phyloP scores from a whole-genome alignment of 352 stramenopile species.

The Globisporangium nodosum region DNA sequence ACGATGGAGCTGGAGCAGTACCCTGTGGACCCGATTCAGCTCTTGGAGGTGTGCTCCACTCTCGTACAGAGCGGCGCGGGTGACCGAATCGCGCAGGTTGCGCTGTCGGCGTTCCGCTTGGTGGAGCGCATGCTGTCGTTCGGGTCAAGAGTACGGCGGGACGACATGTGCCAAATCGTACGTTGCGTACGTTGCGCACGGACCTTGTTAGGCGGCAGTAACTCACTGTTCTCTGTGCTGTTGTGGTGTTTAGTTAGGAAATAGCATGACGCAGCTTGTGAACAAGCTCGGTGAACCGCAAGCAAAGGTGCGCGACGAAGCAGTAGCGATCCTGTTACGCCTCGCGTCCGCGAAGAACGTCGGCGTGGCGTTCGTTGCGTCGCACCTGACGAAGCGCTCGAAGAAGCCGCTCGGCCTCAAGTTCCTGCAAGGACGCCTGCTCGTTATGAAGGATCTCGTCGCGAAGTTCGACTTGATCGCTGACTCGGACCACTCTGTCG shows the following conservation, averaged over 20 bases:
- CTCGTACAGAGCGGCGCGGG: slow-evolving; percentile 67
- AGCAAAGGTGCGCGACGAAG: slow-evolving; percentile 70
- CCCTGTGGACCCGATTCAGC: slow-evolving; percentile 31
- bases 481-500: slow-evolving; percentile 44
- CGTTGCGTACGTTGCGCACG: slow-evolving; percentile 17
- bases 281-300: slow-evolving; percentile 75
- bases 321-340: slow-evolving; percentile 27
- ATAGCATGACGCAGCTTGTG: slow-evolving; percentile 71
- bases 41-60: slow-evolving; percentile 58
- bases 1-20: slow-evolving; percentile 67
- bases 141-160: slow-evolving; percentile 32
- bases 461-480: slow-evolving; percentile 43
- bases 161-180: slow-evolving; percentile 72
- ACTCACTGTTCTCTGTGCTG: neutral
- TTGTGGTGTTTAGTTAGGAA: slow-evolving; percentile 38
- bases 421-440: slow-evolving; percentile 54
- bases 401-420: slow-evolving; percentile 78
- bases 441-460: slow-evolving; percentile 58
- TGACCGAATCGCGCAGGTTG: slow-evolving; percentile 71
- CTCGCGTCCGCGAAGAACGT: slow-evolving; percentile 61
- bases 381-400: slow-evolving; percentile 57
- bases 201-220: neutral
- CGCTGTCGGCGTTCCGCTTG: slow-evolving; percentile 64
- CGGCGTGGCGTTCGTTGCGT: slow-evolving; percentile 52
- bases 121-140: slow-evolving; percentile 56